Percentiles rank a stretch among this genome's conserved stretches.
phyloP scores from a whole-genome alignment of 192 early-diverging fungal genomes.

The Borealophlyctis nickersoniae region DNA sequence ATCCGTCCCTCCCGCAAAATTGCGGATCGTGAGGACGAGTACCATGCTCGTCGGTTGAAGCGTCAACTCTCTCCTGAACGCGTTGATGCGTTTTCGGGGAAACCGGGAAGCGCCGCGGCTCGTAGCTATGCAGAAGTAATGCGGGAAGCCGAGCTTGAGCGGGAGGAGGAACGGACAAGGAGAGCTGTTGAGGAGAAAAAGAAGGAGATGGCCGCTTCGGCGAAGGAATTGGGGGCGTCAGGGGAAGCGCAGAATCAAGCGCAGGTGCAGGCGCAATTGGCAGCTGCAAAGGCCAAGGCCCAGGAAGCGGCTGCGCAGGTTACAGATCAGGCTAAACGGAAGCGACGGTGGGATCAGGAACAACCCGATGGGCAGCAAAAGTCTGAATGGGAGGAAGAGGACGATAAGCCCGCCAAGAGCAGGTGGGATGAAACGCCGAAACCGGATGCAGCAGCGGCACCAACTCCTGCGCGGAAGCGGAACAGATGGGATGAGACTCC shows the following conservation, averaged over 20 bases:
- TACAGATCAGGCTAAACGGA: conserved; percentile 43
- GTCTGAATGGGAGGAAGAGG: conserved; percentile 56
- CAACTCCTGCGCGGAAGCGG: conserved; percentile 46
- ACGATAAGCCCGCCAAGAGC: conserved; percentile 31
- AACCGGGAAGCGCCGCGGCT: conserved; percentile 39
- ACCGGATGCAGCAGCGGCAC: conserved; percentile 39
- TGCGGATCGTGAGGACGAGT: conserved; percentile 82
- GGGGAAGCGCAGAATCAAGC: conserved; percentile 73
- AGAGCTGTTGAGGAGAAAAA: conserved; percentile 70
- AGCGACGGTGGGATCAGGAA: conserved; percentile 80
- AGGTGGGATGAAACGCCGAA: conserved; percentile 81
- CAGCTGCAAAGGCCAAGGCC: conserved; percentile 34
- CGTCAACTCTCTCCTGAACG: conserved; percentile 79
- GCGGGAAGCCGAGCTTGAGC: conserved; percentile 80
- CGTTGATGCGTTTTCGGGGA: conserved; percentile 69
- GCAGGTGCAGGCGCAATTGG: conserved; percentile 31
- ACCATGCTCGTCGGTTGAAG: conserved; percentile 73
- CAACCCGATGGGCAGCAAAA: conserved; percentile 31
- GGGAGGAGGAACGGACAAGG: conserved; percentile 70
- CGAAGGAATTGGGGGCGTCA: conserved; percentile 70
- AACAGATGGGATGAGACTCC: conserved; percentile 83
- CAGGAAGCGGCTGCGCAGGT: conserved; percentile 40
- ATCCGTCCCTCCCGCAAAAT: conserved; percentile 61
- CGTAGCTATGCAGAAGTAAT: conserved; percentile 83
- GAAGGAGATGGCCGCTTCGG: conserved; percentile 62